Evolutionary conservation across 768 basidiomycete genomes (phyloP).

Genomic region (Rhizopogon roseolus): DNA sequence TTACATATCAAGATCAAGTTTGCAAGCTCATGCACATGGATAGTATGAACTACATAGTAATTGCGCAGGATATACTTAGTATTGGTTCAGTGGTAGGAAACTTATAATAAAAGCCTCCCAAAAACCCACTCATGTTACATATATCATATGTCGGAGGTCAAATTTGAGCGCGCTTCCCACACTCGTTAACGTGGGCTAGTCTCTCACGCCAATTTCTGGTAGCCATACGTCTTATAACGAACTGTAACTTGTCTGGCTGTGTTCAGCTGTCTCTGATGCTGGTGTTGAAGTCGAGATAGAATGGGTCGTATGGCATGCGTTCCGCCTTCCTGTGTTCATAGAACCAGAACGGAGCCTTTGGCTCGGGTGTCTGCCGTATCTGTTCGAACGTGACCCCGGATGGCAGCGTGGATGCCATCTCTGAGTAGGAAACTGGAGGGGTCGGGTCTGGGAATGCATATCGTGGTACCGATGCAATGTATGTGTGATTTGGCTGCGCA

Average conservation of each 20-base stretch:
- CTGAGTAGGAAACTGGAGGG: not conserved
- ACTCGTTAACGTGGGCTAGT: not conserved
- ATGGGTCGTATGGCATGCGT: conserved; percentile 16
- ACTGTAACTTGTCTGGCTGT: not conserved
- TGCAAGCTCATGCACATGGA: too few relatives aligned
- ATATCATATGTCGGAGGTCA: too few relatives aligned
- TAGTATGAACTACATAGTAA: too few relatives aligned
- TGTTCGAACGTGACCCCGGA: not conserved
- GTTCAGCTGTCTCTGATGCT: not conserved
- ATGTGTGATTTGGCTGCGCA: not conserved
- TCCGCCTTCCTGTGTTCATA: not conserved
- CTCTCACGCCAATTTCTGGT: not conserved
- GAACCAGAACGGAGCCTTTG: not conserved
- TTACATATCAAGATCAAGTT: too few relatives aligned
- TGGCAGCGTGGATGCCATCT: not conserved
- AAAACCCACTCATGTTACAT: too few relatives aligned
- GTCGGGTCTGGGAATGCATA: conserved; percentile 20
- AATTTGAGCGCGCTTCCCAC: too few relatives aligned
- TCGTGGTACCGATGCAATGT: conserved; percentile 11
- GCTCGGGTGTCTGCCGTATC: not conserved
- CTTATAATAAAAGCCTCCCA: too few relatives aligned
- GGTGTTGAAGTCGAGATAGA: conserved; percentile 11
- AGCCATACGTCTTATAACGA: too few relatives aligned
- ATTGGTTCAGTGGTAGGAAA: too few relatives aligned
- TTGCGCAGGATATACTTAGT: too few relatives aligned